Evolutionary conservation across 768 basidiomycete genomes (phyloP).

Genomic region (Tricholoma saponaceum): DNA sequence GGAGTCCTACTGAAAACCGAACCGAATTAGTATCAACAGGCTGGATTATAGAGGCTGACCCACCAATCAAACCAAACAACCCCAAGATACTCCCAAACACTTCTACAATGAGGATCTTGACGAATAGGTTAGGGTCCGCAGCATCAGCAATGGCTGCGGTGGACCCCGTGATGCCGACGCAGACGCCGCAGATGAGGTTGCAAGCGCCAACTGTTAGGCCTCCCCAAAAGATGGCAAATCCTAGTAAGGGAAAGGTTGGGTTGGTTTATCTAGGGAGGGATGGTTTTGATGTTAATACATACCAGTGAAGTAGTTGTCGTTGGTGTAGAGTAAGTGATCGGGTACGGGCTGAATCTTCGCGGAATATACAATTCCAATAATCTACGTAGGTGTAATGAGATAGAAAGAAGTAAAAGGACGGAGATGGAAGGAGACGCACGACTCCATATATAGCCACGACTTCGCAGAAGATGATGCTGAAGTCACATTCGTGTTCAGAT

Average conservation of each 20-base stretch:
- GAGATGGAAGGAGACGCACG: constrained; percentile 41
- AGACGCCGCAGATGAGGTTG: constrained; percentile 92
- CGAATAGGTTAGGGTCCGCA: constrained; percentile 90
- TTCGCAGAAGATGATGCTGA: constrained; percentile 97
- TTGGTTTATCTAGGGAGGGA: neutral
- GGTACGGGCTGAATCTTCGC: constrained; percentile 66
- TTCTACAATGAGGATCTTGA: constrained; percentile 95
- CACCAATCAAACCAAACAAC: constrained; percentile 89
- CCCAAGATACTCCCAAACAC: constrained; percentile 92
- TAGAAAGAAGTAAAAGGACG: neutral
- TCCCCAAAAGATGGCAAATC: constrained; percentile 95
- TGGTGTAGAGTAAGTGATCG: constrained; percentile 71
- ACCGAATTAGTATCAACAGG: constrained; percentile 1
- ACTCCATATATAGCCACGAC: constrained; percentile 99
- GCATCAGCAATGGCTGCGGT: constrained; percentile 95
- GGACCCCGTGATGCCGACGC: constrained; percentile 92
- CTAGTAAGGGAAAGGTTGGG: constrained; percentile 30
- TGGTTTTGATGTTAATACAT: neutral
- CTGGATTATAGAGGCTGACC: constrained; percentile 23
- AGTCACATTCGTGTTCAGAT: neutral
- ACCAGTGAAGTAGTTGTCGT: constrained; percentile 92
- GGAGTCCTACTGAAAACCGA: constrained; percentile 58
- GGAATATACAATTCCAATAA: constrained; percentile 95
- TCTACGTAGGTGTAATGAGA: constrained; percentile 37
- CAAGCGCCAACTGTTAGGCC: constrained; percentile 92